These are phyloP conservation scores for Penicillium cosmopolitanum DNA, from an alignment of 495 filamentous ascomycete genomes.

Conservation along the genomic window DNA sequence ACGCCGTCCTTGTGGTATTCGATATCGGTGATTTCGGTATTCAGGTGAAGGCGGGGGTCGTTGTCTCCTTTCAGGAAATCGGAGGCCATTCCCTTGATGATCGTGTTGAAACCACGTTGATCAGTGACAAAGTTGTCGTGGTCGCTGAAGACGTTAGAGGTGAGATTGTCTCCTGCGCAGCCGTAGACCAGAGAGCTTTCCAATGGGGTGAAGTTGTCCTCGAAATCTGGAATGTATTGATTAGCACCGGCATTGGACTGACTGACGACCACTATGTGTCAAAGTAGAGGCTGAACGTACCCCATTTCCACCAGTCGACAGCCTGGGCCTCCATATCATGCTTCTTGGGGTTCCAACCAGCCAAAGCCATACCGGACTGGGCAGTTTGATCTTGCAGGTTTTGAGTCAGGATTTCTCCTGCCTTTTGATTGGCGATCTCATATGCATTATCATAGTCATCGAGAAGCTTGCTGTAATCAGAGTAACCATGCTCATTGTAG, in stretches of 20 bases:
- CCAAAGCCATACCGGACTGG: slow-evolving; percentile 61
- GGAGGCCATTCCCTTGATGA: slow-evolving; percentile 62
- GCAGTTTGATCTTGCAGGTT: slow-evolving; percentile 68
- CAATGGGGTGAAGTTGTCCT: slow-evolving; percentile 55
- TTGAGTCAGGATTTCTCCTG: slow-evolving; percentile 58
- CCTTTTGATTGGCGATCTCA: slow-evolving; percentile 52
- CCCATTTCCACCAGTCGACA: slow-evolving; percentile 67
- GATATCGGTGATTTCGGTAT: slow-evolving; percentile 63
- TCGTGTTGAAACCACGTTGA: slow-evolving; percentile 66
- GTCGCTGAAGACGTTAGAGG: slow-evolving; percentile 53
- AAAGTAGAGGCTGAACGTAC: slow-evolving; percentile 23
- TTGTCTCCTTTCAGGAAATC: slow-evolving; percentile 56
- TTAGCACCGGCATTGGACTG: background rate
- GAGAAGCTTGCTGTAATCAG: slow-evolving; percentile 54
- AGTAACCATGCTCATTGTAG: slow-evolving; percentile 59
- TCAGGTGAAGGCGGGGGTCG: slow-evolving; percentile 64
- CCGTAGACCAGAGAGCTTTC: slow-evolving; percentile 51
- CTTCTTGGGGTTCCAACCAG: slow-evolving; percentile 65
- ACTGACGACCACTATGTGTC: slow-evolving; percentile 13
- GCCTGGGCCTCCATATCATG: slow-evolving; percentile 62
- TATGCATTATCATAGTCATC: slow-evolving; percentile 57
- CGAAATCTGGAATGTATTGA: slow-evolving; percentile 50
- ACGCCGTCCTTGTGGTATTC: slow-evolving; percentile 58
- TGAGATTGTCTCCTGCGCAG: slow-evolving; percentile 50
- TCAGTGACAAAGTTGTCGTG: slow-evolving; percentile 74